Evolutionary conservation across 139 green algal species (phyloP), one percentile per base, ranked within the genome.

Genomic region (Zygnema circumcarinatum): DNA sequence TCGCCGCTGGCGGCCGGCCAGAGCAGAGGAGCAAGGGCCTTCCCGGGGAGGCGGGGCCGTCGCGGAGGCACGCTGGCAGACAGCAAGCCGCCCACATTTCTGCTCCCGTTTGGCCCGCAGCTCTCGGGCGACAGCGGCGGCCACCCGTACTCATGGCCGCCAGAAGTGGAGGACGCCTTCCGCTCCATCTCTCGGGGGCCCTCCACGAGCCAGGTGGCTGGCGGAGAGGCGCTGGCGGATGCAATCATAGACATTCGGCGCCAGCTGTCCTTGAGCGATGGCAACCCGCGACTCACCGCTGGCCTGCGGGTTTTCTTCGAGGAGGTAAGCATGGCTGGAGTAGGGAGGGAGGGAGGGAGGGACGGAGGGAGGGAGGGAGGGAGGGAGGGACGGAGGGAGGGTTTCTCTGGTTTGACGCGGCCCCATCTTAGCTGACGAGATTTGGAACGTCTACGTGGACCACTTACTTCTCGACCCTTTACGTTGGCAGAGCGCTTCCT

Each of bases 201-300:
- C 20, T 36, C 33, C 16, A 52, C 73, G 20, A 88, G 78, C 20
- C 74, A 87, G 39, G 83, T 88, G 83, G 83, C 83, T 38, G 38
- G 74, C n/a, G 83, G 83, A 21, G 83, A 87, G 33, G 79, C 83
- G 1, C 38, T 88, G 36, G 83, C 74, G 39, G 83, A 88, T 21
- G 83, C 83, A 16, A 85, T 88, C 29, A 75, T 74, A 16, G 83
- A 88, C 76, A 88, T 88, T 38, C 83, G 83, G 47, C 42, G 83
- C n/a, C 47, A 88, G 83, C 83, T 88, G 2, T 25, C 38, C 7
- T 52, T 88, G 40, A 82, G 35, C 25, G 81, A 87, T 31, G 67
- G 81, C 29, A 86, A 82, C 36, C 81, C 81, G 1, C 53, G 81
- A 54, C 67, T 84, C 69, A 73, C 73, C 11, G 35, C 53, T 35